Evolutionary conservation across 164 flowering plant species (phyloP).

Genomic region (Nymphaea thermarum): DNA sequence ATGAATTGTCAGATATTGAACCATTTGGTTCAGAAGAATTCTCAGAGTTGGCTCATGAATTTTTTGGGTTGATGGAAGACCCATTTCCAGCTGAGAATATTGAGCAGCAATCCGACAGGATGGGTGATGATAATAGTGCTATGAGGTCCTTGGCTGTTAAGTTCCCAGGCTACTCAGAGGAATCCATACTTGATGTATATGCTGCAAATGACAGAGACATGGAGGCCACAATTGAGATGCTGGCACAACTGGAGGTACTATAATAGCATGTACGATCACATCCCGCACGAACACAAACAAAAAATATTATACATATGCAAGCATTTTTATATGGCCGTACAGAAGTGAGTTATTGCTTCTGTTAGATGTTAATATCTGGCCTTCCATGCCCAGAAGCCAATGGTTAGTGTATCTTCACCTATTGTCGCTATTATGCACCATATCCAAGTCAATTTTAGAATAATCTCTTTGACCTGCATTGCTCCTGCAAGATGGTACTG

Average conservation of each 20-base stretch:
- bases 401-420: too few relatives aligned
- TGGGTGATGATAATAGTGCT: constrained; percentile 3
- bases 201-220: constrained; percentile 7
- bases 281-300: background rate
- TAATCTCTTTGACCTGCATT: too few relatives aligned
- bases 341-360: too few relatives aligned
- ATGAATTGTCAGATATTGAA: background rate
- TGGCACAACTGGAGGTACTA: constrained; percentile 13
- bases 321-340: background rate
- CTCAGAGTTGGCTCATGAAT: background rate
- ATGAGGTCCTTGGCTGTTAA: constrained; percentile 6
- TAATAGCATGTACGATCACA: background rate
- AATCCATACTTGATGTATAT: constrained; percentile 12
- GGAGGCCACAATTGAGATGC: constrained; percentile 11
- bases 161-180: constrained; percentile 8
- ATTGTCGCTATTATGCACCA: too few relatives aligned
- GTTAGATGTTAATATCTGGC: too few relatives aligned
- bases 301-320: background rate
- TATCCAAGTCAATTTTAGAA: too few relatives aligned
- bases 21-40: background rate
- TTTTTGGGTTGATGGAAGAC: background rate
- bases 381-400: too few relatives aligned
- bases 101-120: constrained; percentile 1
- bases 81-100: background rate
- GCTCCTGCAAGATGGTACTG: too few relatives aligned